phyloP scores from a whole-genome alignment of 192 early-diverging fungal species.

The Mortierella antarctica region DNA sequence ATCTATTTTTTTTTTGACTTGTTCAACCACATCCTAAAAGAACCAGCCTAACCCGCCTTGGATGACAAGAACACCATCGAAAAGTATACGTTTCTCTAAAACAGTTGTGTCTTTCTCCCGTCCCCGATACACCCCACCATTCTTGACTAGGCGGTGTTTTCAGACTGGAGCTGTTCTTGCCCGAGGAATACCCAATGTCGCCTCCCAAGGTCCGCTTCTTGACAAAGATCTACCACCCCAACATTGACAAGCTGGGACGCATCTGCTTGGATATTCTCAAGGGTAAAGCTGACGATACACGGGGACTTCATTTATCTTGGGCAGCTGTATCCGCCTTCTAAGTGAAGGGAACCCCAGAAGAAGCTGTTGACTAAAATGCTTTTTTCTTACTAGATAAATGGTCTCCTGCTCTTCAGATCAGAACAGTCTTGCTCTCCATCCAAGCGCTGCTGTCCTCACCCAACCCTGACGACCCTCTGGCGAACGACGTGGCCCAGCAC shows the following conservation, averaged over 20 bases:
- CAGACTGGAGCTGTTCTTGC: constrained; percentile 95
- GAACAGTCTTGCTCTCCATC: constrained; percentile 96
- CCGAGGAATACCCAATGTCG: constrained; percentile 98
- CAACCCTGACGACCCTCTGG: constrained; percentile 99
- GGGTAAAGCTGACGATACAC: constrained; percentile 60
- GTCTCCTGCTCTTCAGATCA: constrained; percentile 98
- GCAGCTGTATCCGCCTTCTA: too few relatives aligned
- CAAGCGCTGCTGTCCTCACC: constrained; percentile 97
- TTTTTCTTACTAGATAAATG: constrained; percentile 83
- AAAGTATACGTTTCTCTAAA: too few relatives aligned
- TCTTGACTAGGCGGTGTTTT: constrained; percentile 81
- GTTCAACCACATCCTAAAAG: background rate
- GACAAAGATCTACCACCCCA: constrained; percentile 99
- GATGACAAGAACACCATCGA: too few relatives aligned
- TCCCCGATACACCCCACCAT: too few relatives aligned
- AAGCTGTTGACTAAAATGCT: too few relatives aligned
- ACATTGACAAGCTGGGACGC: constrained; percentile 98
- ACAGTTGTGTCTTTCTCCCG: too few relatives aligned
- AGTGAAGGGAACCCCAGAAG: too few relatives aligned
- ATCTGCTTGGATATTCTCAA: constrained; percentile 99
- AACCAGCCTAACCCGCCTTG: too few relatives aligned
- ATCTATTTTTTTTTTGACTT: background rate
- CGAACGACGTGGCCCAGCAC: constrained; percentile 98
- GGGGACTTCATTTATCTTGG: too few relatives aligned
- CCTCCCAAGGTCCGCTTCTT: constrained; percentile 98